Percentiles rank a stretch among this genome's conserved stretches.
Evolutionary conservation across 2,329 filamentous ascomycete genomes (phyloP).

Genomic region (Ceratocystis alfenasii): DNA sequence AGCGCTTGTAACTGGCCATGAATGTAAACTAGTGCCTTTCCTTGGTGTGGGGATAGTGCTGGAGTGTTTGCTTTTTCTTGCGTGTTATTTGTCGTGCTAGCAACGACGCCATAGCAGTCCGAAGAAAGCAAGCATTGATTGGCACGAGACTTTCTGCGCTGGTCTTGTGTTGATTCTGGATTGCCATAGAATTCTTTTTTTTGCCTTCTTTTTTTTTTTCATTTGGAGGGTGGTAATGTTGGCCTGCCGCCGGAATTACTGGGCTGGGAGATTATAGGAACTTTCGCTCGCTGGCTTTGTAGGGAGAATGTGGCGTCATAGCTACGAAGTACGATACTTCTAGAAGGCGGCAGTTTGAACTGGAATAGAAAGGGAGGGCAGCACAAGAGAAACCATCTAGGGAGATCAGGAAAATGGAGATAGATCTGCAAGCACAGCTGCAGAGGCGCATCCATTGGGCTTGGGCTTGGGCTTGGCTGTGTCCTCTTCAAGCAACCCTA

Average conservation of each 20-base stretch:
- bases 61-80: neutral
- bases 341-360: neutral
- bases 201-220: neutral
- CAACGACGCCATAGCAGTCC: neutral
- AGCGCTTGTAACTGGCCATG: too few species aligned
- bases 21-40: too few species aligned
- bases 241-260: neutral
- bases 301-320: constrained; percentile 5
- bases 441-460: too few species aligned
- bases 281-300: neutral
- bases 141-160: neutral
- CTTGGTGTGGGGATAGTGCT: neutral
- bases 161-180: neutral
- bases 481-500: too few species aligned
- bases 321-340: neutral
- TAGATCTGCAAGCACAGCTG: too few species aligned
- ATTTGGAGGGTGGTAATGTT: neutral
- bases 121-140: neutral
- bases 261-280: neutral
- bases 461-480: too few species aligned
- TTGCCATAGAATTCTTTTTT: neutral
- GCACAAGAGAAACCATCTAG: too few species aligned
- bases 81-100: neutral
- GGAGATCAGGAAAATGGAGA: too few species aligned
- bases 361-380: too few species aligned